These are phyloP conservation scores for Xylaria nigripes DNA, from an alignment of 495 filamentous ascomycete genomes.

Conservation along the genomic window DNA sequence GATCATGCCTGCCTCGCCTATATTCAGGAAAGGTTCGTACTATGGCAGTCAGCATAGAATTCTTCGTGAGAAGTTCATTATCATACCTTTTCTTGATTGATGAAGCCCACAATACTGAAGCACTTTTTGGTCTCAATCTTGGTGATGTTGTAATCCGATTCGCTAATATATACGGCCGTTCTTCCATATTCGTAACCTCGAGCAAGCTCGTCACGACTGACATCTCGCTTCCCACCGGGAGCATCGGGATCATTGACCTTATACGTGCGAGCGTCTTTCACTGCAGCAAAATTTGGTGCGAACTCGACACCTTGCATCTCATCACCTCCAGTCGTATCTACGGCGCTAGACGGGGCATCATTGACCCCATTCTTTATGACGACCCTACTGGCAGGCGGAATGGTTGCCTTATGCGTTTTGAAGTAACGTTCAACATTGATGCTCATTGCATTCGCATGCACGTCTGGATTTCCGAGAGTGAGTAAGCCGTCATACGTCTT, in stretches of 20 bases:
- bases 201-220: constrained; percentile 74
- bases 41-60: constrained; percentile 27
- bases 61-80: background rate
- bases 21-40: constrained; percentile 79
- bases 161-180: constrained; percentile 81
- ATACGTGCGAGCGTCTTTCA: constrained; percentile 69
- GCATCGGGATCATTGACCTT: constrained; percentile 65
- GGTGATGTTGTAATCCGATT: constrained; percentile 73
- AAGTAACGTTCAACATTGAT: constrained; percentile 90
- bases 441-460: constrained; percentile 66
- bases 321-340: constrained; percentile 37
- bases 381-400: constrained; percentile 68
- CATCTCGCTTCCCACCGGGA: constrained; percentile 74
- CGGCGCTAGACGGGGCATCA: constrained; percentile 38
- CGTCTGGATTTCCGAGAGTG: constrained; percentile 65
- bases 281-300: constrained; percentile 47
- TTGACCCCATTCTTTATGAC: constrained; percentile 40
- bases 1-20: constrained; percentile 68
- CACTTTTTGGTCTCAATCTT: constrained; percentile 66
- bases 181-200: constrained; percentile 93
- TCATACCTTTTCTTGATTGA: constrained; percentile 61
- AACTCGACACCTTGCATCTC: constrained; percentile 39
- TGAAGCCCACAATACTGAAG: constrained; percentile 80
- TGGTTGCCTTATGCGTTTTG: constrained; percentile 65
- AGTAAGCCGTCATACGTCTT: constrained; percentile 72